A percentile compares a stretch with the other conserved stretches of the same genome.
phyloP scores from a whole-genome alignment of 2,329 filamentous ascomycete species.

The Apiospora arundinis region DNA sequence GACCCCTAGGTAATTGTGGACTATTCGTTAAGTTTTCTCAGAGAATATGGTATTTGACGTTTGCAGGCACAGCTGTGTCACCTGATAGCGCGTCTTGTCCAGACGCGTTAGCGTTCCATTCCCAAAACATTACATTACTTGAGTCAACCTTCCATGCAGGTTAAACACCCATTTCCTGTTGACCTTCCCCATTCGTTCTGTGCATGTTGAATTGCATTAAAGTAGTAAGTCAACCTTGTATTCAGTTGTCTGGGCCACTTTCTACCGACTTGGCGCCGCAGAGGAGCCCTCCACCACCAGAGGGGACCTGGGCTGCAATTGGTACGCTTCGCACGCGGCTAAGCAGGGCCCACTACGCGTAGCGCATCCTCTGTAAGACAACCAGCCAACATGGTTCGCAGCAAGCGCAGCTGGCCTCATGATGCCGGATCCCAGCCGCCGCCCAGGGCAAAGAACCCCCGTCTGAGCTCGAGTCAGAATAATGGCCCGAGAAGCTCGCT shows the following conservation, averaged over 20 bases:
- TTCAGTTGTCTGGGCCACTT: background rate
- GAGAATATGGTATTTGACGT: too few relatives aligned
- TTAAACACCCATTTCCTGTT: background rate
- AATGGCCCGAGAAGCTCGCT: constrained; percentile 1
- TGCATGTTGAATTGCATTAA: background rate
- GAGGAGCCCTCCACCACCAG: background rate
- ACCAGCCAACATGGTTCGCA: constrained; percentile 11
- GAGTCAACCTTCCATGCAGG: background rate
- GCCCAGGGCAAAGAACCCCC: background rate
- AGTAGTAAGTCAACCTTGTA: background rate
- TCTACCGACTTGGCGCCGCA: background rate
- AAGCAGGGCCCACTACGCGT: background rate
- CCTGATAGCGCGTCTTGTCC: background rate
- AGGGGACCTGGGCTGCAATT: background rate
- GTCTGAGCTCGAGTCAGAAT: constrained; percentile 11
- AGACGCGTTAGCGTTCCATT: background rate
- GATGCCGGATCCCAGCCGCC: background rate
- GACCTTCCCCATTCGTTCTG: constrained; percentile 11
- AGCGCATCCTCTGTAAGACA: constrained; percentile 2
- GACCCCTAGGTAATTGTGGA: too few relatives aligned
- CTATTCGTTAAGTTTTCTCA: too few relatives aligned
- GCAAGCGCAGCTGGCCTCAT: constrained; percentile 2
- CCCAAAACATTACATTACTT: background rate
- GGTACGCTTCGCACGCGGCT: constrained; percentile 1
- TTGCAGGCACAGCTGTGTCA: background rate